Base-by-base conservation (phyloP, 1,284 basidiomycete species). In the Leccinum huronense region DNA sequence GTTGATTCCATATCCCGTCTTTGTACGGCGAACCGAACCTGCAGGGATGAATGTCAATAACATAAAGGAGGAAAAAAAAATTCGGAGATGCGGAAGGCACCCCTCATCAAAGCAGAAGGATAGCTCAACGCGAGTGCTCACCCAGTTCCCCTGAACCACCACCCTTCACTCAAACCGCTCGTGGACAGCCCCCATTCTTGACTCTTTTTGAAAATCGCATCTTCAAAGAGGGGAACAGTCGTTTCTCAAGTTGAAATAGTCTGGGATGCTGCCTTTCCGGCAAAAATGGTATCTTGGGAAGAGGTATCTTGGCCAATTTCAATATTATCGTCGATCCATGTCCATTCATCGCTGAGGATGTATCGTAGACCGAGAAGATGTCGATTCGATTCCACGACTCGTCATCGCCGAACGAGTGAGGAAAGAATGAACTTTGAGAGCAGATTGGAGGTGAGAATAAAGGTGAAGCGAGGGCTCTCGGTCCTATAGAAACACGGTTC, bases 101-200 rank as follows among this genome's bases (percentile, higher is more conserved):
- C 36, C 7, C 9, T 57, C 27, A 27, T 62, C 16, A 27, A 51
- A 2, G 38, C 23, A 33, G 4, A 33, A 45, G 23, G 23, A 57
- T 40, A 16, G 16, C 10, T 54, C 19, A 5, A 36, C 27, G 13
- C 2, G 45, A n/a, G 38, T 65, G 67, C 86, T 68, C 76, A 90
- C 80, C 95, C 96, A 7, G 95, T 98, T 1, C 96, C 97, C 60
- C 88, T 86, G 79, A 98, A 98, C 59, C 91, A 82, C 71, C 90
- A 84, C 1, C 96, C 96, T 23, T 91, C 89, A 75, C 90, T 94
- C 69, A 98, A 76, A 3, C 93, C 95, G 77, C 93, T 96, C 6
- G 97, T 98, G 71, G 92, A 95, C 59, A 98, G 80, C 73, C 91
- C 93, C 96, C 96, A 98, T 65, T 87, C 85, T 72, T 92, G 86